Percentiles rank a stretch among this genome's conserved stretches.
Conservation (phyloP, 2,329 filamentous ascomycete species). For the Nannizzia gypsea region DNA sequence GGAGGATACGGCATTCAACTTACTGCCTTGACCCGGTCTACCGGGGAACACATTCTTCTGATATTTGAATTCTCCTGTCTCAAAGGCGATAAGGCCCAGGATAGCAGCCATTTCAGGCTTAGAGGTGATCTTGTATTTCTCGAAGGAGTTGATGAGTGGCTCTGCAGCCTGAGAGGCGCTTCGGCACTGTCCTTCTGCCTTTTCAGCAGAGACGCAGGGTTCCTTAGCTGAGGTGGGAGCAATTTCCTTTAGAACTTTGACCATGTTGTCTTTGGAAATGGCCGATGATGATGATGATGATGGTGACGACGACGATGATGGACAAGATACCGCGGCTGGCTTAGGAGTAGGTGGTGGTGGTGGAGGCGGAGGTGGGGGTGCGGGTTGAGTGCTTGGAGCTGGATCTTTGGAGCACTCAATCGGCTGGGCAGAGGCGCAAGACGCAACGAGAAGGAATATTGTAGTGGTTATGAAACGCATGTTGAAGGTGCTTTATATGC, state of each 20-base stretch:
- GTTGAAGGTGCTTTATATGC: neutral
- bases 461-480: constrained; percentile 5
- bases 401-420: neutral
- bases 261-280: neutral
- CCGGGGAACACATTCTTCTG: constrained; percentile 53
- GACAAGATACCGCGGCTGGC: neutral
- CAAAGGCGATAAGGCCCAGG: constrained; percentile 58
- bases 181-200: constrained; percentile 48
- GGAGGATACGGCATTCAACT: constrained; percentile 1
- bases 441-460: neutral
- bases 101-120: constrained; percentile 56
- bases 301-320: too few relatives aligned
- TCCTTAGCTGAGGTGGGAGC: constrained; percentile 41
- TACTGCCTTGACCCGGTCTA: constrained; percentile 40
- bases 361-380: neutral
- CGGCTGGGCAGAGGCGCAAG: neutral
- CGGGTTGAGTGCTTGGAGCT: neutral
- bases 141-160: constrained; percentile 46
- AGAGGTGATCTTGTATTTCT: constrained; percentile 43
- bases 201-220: constrained; percentile 38
- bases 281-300: too few relatives aligned
- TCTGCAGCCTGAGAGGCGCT: constrained; percentile 52
- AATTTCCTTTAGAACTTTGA: constrained; percentile 29
- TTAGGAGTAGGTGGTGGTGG: neutral
- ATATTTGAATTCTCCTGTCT: constrained; percentile 58